Percentiles rank a stretch among this genome's conserved stretches.
Conservation (phyloP, 345 rosid species). For the Aegle marmelos region DNA sequence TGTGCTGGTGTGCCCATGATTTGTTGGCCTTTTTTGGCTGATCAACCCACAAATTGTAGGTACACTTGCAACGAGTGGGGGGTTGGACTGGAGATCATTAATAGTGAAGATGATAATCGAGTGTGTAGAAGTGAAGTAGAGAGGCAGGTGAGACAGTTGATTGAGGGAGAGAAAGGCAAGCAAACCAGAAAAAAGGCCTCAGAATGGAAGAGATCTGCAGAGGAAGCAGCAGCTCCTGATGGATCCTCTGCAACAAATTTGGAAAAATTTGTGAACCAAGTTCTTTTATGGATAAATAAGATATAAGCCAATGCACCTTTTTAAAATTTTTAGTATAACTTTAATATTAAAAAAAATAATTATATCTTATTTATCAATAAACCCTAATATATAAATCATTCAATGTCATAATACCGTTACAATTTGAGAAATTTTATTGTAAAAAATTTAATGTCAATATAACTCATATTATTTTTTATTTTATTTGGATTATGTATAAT, state of each 20-base stretch:
- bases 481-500: too few relatives aligned
- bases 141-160: background rate
- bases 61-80: background rate
- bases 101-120: background rate
- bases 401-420: too few relatives aligned
- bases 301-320: too few relatives aligned
- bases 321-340: too few relatives aligned
- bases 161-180: background rate
- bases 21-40: background rate
- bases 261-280: background rate
- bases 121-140: background rate
- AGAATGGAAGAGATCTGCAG: background rate
- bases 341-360: too few relatives aligned
- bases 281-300: too few relatives aligned
- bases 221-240: background rate
- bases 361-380: too few relatives aligned
- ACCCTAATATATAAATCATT: too few relatives aligned
- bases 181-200: background rate
- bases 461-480: too few relatives aligned
- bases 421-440: too few relatives aligned
- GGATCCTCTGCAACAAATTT: background rate
- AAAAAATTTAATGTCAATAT: too few relatives aligned
- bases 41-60: background rate
- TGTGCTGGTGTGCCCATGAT: background rate
- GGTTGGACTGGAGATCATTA: background rate